These are phyloP conservation scores for Diplodia intermedia DNA, from an alignment of 2,329 filamentous ascomycete genomes.

Conservation along the genomic window DNA sequence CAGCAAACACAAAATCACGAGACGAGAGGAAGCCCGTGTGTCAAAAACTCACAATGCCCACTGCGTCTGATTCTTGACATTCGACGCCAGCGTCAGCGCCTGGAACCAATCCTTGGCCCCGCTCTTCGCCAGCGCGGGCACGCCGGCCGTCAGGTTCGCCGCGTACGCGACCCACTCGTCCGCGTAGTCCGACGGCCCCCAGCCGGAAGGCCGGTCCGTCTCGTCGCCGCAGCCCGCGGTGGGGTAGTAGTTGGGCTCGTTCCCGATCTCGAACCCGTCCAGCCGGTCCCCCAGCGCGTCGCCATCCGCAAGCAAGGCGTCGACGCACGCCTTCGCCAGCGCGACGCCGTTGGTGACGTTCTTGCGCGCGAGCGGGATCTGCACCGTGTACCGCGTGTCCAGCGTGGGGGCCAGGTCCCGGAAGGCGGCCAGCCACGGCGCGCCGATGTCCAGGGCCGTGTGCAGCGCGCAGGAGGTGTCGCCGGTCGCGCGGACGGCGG, in stretches of 20 bases:
- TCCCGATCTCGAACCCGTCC: constrained; percentile 2
- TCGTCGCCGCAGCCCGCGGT: too few species aligned
- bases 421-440: background rate
- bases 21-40: background rate
- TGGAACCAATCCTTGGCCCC: background rate
- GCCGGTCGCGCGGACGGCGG: background rate
- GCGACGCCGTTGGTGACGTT: background rate
- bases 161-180: background rate
- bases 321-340: background rate
- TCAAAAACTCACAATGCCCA: background rate
- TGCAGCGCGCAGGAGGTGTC: background rate
- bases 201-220: background rate
- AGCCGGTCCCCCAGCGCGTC: background rate
- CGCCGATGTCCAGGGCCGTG: background rate
- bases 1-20: background rate
- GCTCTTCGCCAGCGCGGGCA: background rate
- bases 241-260: background rate
- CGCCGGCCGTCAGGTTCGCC: background rate
- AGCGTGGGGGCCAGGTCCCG: background rate
- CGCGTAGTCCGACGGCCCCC: background rate
- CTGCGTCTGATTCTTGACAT: background rate
- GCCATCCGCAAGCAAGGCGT: background rate
- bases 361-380: constrained; percentile 4
- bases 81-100: background rate
- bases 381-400: background rate